phyloP scores from a whole-genome alignment of 768 basidiomycete species.

The Hydnomerulius pinastri region DNA sequence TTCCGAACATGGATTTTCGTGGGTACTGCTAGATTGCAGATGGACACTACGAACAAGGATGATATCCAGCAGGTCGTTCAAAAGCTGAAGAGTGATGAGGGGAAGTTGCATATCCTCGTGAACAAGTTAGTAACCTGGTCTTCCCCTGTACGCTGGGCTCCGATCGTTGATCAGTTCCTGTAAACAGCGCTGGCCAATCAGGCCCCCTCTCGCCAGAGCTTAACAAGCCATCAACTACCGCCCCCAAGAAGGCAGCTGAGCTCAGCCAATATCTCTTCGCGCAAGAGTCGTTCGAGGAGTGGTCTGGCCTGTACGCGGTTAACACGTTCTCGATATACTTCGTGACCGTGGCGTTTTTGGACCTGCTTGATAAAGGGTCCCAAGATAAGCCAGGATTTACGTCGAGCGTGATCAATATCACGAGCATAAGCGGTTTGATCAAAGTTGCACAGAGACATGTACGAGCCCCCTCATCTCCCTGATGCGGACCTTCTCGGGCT shows the following conservation, averaged over 20 bases:
- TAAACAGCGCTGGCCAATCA: slow-evolving; percentile 67
- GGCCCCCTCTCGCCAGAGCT: slow-evolving; percentile 67
- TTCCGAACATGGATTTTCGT: slow-evolving; percentile 1
- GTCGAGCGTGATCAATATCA: slow-evolving; percentile 74
- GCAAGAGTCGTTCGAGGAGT: slow-evolving; percentile 61
- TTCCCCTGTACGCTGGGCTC: not conserved
- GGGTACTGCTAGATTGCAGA: slow-evolving; percentile 46
- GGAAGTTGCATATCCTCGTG: slow-evolving; percentile 74
- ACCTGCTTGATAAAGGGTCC: slow-evolving; percentile 71
- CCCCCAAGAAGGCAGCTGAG: slow-evolving; percentile 63
- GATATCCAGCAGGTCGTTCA: slow-evolving; percentile 62
- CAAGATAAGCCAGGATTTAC: slow-evolving; percentile 57
- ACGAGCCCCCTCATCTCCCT: slow-evolving; percentile 26
- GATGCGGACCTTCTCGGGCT: not conserved
- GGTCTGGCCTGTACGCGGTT: slow-evolving; percentile 62
- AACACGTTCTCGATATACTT: slow-evolving; percentile 82
- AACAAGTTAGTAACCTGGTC: slow-evolving; percentile 61
- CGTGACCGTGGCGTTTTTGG: slow-evolving; percentile 74
- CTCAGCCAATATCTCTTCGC: slow-evolving; percentile 71
- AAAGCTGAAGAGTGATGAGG: slow-evolving; percentile 41
- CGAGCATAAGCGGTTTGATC: slow-evolving; percentile 71
- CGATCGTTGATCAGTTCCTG: not conserved
- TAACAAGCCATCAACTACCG: slow-evolving; percentile 52
- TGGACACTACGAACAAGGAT: slow-evolving; percentile 73
- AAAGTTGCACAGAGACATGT: slow-evolving; percentile 80